Evolutionary conservation across 768 basidiomycete species (phyloP), one percentile per base, ranked within the genome.

Genomic region (Boletus coccyginus): DNA sequence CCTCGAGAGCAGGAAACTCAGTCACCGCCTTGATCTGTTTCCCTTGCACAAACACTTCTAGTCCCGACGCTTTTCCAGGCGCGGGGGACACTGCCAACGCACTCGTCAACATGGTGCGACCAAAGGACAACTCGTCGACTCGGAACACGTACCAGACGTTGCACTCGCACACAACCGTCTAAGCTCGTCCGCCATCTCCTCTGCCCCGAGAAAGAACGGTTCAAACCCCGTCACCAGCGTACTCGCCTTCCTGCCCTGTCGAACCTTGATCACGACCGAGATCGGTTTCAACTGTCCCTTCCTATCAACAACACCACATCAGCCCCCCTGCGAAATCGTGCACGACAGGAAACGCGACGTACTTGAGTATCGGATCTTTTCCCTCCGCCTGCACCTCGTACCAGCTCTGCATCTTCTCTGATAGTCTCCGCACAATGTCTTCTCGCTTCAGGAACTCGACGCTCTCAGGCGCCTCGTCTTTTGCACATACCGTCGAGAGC

Each of bases 31-130:
- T 79, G 19, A 78, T 75, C 63, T 96, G 93, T 58, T 89, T 90
- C 2, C 94, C 94, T 65, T 96, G 94, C 0, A 96, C 86, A 58
- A 89, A 75, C 10, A 97, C 85, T 63, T 94, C 90, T 50, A 81
- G 62, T 2, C 81, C 81, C 2, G 81, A 74, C 8, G 73, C 72
- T 66, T 84, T 87, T 0, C 87, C 86, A 7, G 74, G 75, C n/a
- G 80, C 52, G 1, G 84, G 82, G 0, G 84, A 80, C 16, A 88
- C 89, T 90, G n/a, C 19, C 39, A 31, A 14, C 29, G 7, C 16
- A 14, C 29, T 24, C 40, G 41, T 59, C 40, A 52, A 38, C 21
- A 21, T 21, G 21, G 31, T 5, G 32, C 36, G 6, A 27, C 32
- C 3, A n/a, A 36, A 7, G 14, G 39, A 33, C 36, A 24, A 40